These are phyloP conservation scores for Cladophialophora yegresii DNA, from an alignment of 2,329 filamentous ascomycete genomes.

Conservation along the genomic window DNA sequence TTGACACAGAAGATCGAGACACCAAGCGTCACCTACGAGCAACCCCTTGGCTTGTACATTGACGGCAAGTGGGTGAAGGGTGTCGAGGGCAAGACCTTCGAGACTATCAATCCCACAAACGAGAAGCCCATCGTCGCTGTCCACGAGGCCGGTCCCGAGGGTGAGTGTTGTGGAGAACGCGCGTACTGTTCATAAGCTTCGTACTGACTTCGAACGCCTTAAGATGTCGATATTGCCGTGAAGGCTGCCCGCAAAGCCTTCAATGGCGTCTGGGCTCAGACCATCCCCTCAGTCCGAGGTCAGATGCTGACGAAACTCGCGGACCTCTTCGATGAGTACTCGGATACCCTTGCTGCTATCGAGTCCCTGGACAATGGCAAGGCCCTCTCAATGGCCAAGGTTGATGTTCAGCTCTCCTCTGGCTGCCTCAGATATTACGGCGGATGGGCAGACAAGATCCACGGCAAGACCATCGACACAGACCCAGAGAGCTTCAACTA, in stretches of 20 bases:
- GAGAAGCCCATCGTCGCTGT: constrained; percentile 84
- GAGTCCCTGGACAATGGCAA: constrained; percentile 69
- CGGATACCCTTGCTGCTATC: constrained; percentile 73
- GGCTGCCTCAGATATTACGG: constrained; percentile 82
- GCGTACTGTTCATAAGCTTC: not conserved
- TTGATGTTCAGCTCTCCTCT: constrained; percentile 69
- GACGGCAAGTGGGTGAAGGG: constrained; percentile 87
- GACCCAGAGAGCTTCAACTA: constrained; percentile 79
- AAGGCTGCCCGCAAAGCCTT: constrained; percentile 83
- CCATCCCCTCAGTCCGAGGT: constrained; percentile 71
- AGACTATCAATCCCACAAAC: constrained; percentile 84
- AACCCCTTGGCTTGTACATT: constrained; percentile 47
- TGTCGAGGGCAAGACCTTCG: constrained; percentile 85
- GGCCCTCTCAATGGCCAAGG: constrained; percentile 55
- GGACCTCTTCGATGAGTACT: constrained; percentile 76
- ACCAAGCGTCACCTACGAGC: constrained; percentile 46
- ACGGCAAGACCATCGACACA: constrained; percentile 83
- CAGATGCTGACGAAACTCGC: constrained; percentile 73
- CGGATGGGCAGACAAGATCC: constrained; percentile 90
- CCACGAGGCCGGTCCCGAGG: constrained; percentile 83
- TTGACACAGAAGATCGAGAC: constrained; percentile 46
- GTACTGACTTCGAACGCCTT: not conserved
- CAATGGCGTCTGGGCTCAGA: constrained; percentile 68
- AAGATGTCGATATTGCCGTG: constrained; percentile 70
- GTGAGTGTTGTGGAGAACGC: constrained; percentile 55